Percentiles rank a stretch among this genome's conserved stretches.
phyloP scores from a whole-genome alignment of 164 flowering plant species.

The Buxus sempervirens region DNA sequence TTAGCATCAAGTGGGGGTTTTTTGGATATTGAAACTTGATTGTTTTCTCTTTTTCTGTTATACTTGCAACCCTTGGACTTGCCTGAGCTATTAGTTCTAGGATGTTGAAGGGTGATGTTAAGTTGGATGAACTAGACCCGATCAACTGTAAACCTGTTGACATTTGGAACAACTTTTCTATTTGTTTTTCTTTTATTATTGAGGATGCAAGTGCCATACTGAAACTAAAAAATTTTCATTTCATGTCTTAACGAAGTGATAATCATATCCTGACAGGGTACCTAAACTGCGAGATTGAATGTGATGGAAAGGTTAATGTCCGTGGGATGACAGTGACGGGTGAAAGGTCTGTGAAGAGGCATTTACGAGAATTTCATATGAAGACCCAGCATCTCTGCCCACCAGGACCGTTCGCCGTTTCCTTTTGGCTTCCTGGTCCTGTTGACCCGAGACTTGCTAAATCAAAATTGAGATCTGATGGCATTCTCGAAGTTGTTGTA shows the following conservation, averaged over 20 bases:
- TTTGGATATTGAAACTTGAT: no score
- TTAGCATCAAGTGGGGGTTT: no score
- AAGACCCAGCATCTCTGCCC: slow-evolving; percentile 45
- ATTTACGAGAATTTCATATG: slow-evolving; percentile 37
- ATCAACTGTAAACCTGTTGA: no score
- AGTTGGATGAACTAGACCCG: no score
- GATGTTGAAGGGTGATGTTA: no score
- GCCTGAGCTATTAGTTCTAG: no score
- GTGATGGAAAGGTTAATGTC: slow-evolving; percentile 48
- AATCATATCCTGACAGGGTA: slow-evolving; percentile 32
- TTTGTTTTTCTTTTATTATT: neutral
- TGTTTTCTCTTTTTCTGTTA: no score
- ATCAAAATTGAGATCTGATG: slow-evolving; percentile 44
- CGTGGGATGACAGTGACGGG: slow-evolving; percentile 40
- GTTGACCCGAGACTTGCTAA: slow-evolving; percentile 57
- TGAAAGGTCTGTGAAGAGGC: slow-evolving; percentile 21
- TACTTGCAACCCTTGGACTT: no score
- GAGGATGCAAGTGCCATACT: neutral
- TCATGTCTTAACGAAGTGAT: neutral
- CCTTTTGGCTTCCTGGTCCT: slow-evolving; percentile 57
- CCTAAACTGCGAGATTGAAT: slow-evolving; percentile 53
- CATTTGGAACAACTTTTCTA: no score
- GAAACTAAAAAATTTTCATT: neutral
- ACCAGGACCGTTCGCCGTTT: slow-evolving; percentile 50
- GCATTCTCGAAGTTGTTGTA: slow-evolving; percentile 59